Percentiles rank a stretch among this genome's conserved stretches.
Conservation (phyloP, 768 basidiomycete genomes). For the Rhizopogon salebrosus region DNA sequence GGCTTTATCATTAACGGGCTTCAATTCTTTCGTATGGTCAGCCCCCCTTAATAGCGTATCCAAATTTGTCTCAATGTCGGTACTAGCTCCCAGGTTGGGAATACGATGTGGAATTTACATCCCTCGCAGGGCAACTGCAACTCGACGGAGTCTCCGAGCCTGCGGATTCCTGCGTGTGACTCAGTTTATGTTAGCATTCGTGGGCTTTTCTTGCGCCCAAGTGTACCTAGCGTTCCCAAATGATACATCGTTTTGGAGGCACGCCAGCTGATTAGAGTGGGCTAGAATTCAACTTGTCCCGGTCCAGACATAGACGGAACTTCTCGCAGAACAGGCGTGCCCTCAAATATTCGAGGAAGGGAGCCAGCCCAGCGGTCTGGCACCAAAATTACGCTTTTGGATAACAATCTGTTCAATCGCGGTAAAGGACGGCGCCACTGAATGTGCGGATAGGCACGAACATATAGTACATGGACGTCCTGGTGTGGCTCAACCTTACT, state of each 20-base stretch:
- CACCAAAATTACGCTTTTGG: too few species aligned
- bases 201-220: neutral
- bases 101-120: neutral
- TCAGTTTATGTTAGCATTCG: neutral
- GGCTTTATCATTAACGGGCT: conserved; percentile 19
- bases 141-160: neutral
- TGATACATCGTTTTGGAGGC: neutral
- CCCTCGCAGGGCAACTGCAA: neutral
- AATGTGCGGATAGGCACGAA: too few species aligned
- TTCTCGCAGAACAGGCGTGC: too few species aligned
- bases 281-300: too few species aligned
- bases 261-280: too few species aligned
- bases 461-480: too few species aligned
- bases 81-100: neutral
- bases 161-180: neutral
- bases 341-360: too few species aligned
- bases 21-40: neutral
- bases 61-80: neutral
- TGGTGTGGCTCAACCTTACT: too few species aligned
- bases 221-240: neutral
- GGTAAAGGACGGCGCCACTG: too few species aligned
- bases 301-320: too few species aligned
- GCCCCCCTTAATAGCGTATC: neutral
- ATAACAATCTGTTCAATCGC: too few species aligned
- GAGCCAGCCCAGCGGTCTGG: too few species aligned